Evolutionary conservation across 257 asterid genomes (phyloP).

Genomic region (Solanum neorickii): DNA sequence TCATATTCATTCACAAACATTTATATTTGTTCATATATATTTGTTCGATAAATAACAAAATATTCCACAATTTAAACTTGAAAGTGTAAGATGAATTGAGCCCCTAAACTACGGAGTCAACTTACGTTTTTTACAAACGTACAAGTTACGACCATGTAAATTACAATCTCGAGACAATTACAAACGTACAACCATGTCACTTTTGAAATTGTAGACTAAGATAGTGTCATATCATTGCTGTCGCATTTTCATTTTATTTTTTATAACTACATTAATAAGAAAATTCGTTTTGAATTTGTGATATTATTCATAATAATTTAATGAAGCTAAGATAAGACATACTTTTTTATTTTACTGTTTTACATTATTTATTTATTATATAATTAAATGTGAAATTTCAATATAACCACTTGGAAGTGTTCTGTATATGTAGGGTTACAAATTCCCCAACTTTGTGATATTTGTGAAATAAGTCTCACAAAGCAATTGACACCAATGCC

Average conservation of each 20-base stretch:
- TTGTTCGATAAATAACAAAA: no score
- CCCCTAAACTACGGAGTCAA: no score
- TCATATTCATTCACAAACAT: no score
- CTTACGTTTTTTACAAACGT: not conserved
- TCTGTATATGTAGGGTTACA: not conserved
- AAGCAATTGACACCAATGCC: not conserved
- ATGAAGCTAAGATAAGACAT: not conserved
- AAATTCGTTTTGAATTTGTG: not conserved
- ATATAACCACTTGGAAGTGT: not conserved
- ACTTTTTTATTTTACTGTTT: not conserved
- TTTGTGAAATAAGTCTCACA: not conserved
- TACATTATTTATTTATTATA: not conserved
- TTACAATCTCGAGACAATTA: not conserved
- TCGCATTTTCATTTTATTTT: not conserved
- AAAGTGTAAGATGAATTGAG: no score
- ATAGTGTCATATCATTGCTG: not conserved
- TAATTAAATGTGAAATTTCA: not conserved
- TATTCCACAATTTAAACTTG: no score
- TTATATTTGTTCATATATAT: no score
- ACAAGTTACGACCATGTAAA: not conserved
- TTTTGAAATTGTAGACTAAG: not conserved
- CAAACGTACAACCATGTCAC: not conserved
- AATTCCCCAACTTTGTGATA: not conserved
- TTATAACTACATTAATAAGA: not conserved
- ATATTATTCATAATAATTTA: not conserved